Evolutionary conservation across 169 alveolate genomes (phyloP).

Genomic region (Neospora caninum): DNA sequence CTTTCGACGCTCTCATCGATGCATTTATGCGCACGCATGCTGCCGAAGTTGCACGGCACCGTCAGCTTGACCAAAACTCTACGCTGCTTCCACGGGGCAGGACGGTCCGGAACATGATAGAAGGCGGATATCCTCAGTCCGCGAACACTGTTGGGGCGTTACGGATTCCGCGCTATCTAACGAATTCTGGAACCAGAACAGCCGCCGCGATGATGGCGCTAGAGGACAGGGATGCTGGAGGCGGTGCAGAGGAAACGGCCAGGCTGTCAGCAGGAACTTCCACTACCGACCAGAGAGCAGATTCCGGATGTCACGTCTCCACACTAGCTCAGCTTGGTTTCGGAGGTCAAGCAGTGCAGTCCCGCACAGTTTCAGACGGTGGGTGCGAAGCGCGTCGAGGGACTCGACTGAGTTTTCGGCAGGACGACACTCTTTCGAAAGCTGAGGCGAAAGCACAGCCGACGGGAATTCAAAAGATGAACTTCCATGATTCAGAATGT

Average conservation of each 20-base stretch:
- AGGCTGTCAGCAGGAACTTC: not conserved
- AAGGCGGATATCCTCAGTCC: not conserved
- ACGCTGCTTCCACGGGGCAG: not conserved
- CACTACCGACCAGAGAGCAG: not conserved
- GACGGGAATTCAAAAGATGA: no score
- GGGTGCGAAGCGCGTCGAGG: not conserved
- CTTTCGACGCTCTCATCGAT: slow-evolving; percentile 16
- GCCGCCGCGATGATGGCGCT: not conserved
- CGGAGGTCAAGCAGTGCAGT: not conserved
- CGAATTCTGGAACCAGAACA: not conserved
- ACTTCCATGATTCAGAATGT: no score
- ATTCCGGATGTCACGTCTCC: not conserved
- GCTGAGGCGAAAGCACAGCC: no score
- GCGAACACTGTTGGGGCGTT: not conserved
- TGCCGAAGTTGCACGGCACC: not conserved
- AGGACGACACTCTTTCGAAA: no score
- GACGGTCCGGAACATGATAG: not conserved
- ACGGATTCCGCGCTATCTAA: not conserved
- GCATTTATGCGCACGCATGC: slow-evolving; percentile 10
- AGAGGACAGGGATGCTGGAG: not conserved
- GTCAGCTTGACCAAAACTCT: not conserved
- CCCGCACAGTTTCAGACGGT: not conserved
- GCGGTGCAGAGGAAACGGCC: not conserved
- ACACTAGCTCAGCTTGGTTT: not conserved
- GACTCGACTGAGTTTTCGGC: not conserved